Evolutionary conservation across 148 eudicot species (phyloP), one percentile per base, ranked within the genome.

Genomic region (Rhododendron williamsianum): DNA sequence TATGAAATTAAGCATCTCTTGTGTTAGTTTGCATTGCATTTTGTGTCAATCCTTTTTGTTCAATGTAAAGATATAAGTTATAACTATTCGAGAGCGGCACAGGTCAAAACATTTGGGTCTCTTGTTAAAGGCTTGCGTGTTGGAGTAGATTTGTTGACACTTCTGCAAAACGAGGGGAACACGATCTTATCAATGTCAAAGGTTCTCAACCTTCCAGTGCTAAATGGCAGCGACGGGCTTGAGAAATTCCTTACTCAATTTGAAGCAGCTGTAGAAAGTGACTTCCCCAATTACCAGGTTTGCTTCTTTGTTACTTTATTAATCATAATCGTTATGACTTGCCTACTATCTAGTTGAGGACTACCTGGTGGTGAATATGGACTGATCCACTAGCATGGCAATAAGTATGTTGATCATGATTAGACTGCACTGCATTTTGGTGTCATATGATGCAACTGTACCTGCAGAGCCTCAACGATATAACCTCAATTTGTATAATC

Each of bases 191-290:
- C 89, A 56, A 85, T 97, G 38, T 85, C 88, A 67, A 92, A 92
- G 87, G 82, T 95, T 84, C n/a, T 93, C 76, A 89, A 91, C 46
- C 88, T 95, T 86, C 98, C 99, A 69, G 82, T 87, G 82, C 92
- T 94, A 56, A 84, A 88, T 87, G 99, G 94, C 23, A 87, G 46
- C 76, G 88, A 91, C 81, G 96, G 98, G 80, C 94, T 94, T 84
- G 87, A 91, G 86, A 91, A 93, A 87, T 95, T 91, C 87, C 99
- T 97, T 76, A 35, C 84, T 45, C 98, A 97, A 85, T 93, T 97
- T 83, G 98, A 97, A 92, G 98, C 98, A 80, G 96, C 99, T 84
- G 86, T 97, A 74, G 96, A 95, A 78, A 97, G 99, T 81, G 98
- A 95, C 84, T 97, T 97, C 86, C 98, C 98, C 43, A 91, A 90